Conservation (phyloP, 2,329 filamentous ascomycete species). For the Penicillium sp. region DNA sequence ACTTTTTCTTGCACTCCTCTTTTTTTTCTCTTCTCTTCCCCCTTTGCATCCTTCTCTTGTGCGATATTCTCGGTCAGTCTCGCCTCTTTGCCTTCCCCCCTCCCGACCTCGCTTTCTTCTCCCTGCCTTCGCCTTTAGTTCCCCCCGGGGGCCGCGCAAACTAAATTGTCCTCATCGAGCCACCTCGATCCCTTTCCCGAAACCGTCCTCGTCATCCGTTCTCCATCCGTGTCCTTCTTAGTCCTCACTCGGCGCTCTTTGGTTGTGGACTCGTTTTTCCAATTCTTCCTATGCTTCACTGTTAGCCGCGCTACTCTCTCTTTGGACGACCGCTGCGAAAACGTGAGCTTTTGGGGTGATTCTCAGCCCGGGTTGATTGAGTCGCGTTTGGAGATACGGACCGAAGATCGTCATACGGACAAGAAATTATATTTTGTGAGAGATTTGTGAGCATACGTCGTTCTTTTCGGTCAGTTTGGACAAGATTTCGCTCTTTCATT, state of each 20-base stretch:
- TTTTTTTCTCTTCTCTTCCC: slow-evolving; percentile 29
- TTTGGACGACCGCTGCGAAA: slow-evolving; percentile 17
- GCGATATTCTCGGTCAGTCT: slow-evolving; percentile 18
- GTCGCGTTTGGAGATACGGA: slow-evolving; percentile 17
- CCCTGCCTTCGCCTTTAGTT: slow-evolving; percentile 22
- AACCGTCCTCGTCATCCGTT: slow-evolving; percentile 34
- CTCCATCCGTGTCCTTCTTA: slow-evolving; percentile 26
- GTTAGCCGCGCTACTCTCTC: slow-evolving; percentile 9
- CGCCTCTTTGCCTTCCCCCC: background rate
- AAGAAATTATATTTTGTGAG: background rate
- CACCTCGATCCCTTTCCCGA: slow-evolving; percentile 43
- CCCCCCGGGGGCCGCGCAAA: slow-evolving; percentile 33
- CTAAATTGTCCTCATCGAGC: slow-evolving; percentile 37
- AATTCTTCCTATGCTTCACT: slow-evolving; percentile 16
- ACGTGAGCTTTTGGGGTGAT: background rate
- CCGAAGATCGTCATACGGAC: slow-evolving; percentile 20
- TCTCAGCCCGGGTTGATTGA: slow-evolving; percentile 12
- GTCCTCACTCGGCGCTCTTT: slow-evolving; percentile 28
- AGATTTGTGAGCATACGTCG: slow-evolving; percentile 1
- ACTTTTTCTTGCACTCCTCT: slow-evolving; percentile 26
- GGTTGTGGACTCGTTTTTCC: slow-evolving; percentile 15
- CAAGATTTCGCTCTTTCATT: background rate
- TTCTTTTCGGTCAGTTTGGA: slow-evolving; percentile 4
- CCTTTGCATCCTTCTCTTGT: slow-evolving; percentile 23
- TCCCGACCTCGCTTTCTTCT: slow-evolving; percentile 8